phyloP scores from a whole-genome alignment of 352 stramenopile genomes.

The Phytopythium ostracodes region DNA sequence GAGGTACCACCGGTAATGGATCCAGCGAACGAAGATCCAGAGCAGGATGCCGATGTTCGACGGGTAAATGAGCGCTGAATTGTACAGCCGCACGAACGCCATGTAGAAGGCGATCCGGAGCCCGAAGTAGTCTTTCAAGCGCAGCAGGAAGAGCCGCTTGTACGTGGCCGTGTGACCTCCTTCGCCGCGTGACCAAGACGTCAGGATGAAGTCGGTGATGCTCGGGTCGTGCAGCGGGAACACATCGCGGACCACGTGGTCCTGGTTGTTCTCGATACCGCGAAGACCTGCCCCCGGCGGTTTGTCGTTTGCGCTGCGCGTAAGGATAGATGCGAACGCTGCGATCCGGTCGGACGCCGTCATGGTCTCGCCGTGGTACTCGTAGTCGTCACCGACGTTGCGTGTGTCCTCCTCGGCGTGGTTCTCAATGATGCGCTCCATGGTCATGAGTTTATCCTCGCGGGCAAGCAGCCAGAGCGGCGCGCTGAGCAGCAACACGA shows the following conservation, averaged over 20 bases:
- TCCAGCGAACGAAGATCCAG: slow-evolving; percentile 54
- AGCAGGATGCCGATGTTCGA: slow-evolving; percentile 36
- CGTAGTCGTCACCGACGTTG: slow-evolving; percentile 49
- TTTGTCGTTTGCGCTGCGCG: slow-evolving; percentile 34
- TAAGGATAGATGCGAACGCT: slow-evolving; percentile 54
- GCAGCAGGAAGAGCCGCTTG: slow-evolving; percentile 45
- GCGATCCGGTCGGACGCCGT: slow-evolving; percentile 41
- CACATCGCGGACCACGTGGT: slow-evolving; percentile 42
- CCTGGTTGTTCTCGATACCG: slow-evolving; percentile 49
- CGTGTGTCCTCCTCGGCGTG: slow-evolving; percentile 49
- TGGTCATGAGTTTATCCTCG: slow-evolving; percentile 60
- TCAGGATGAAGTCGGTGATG: slow-evolving; percentile 60
- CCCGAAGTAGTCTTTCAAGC: slow-evolving; percentile 63
- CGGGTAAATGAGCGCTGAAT: slow-evolving; percentile 42
- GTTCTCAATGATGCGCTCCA: slow-evolving; percentile 58
- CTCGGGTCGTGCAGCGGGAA: slow-evolving; percentile 61
- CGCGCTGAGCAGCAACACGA: slow-evolving; percentile 52
- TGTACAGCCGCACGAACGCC: slow-evolving; percentile 59
- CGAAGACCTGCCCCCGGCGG: slow-evolving; percentile 40
- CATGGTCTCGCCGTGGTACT: slow-evolving; percentile 51
- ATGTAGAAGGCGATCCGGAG: slow-evolving; percentile 57
- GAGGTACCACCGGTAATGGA: slow-evolving; percentile 53
- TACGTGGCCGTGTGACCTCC: slow-evolving; percentile 11
- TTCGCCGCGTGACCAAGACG: slow-evolving; percentile 29
- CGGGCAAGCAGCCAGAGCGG: slow-evolving; percentile 51